These are phyloP conservation scores for Citrus maxima DNA, from an alignment of 345 rosid species.

Conservation along the genomic window DNA sequence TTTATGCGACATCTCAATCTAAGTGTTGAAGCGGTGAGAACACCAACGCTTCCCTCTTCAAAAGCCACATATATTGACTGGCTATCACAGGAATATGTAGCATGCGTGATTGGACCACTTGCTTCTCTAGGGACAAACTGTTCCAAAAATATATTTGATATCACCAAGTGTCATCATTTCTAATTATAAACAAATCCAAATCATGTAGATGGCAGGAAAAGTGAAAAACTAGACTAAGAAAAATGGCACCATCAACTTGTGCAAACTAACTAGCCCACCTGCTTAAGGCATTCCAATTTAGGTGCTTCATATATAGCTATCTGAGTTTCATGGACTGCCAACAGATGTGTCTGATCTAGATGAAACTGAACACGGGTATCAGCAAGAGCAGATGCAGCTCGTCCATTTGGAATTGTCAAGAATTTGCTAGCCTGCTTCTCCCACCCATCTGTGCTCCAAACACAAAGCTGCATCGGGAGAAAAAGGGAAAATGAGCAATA, in stretches of 20 bases:
- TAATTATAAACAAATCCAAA: background rate
- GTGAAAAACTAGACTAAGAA: background rate
- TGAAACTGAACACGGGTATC: slow-evolving; percentile 87
- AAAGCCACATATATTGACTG: slow-evolving; percentile 74
- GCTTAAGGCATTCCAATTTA: slow-evolving; percentile 60
- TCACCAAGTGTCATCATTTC: background rate
- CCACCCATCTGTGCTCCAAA: slow-evolving; percentile 85
- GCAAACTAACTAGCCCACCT: slow-evolving; percentile 35
- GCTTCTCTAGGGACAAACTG: slow-evolving; percentile 69
- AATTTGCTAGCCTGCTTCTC: slow-evolving; percentile 54
- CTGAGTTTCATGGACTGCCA: slow-evolving; percentile 79
- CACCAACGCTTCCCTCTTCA: slow-evolving; percentile 62
- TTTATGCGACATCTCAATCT: slow-evolving; percentile 77
- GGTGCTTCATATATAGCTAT: slow-evolving; percentile 73
- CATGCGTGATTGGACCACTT: slow-evolving; percentile 72
- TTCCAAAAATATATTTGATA: slow-evolving; percentile 18
- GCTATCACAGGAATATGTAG: slow-evolving; percentile 79
- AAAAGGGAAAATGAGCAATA: background rate
- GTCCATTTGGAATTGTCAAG: slow-evolving; percentile 52
- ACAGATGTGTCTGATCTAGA: slow-evolving; percentile 56
- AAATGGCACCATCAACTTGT: background rate
- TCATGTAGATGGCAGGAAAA: background rate
- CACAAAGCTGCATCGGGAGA: slow-evolving; percentile 49
- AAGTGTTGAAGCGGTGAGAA: slow-evolving; percentile 66
- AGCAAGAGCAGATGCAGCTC: slow-evolving; percentile 43